Percentiles rank a stretch among this genome's conserved stretches.
Evolutionary conservation across 768 basidiomycete species (phyloP).

Genomic region (Hericium coralloides): DNA sequence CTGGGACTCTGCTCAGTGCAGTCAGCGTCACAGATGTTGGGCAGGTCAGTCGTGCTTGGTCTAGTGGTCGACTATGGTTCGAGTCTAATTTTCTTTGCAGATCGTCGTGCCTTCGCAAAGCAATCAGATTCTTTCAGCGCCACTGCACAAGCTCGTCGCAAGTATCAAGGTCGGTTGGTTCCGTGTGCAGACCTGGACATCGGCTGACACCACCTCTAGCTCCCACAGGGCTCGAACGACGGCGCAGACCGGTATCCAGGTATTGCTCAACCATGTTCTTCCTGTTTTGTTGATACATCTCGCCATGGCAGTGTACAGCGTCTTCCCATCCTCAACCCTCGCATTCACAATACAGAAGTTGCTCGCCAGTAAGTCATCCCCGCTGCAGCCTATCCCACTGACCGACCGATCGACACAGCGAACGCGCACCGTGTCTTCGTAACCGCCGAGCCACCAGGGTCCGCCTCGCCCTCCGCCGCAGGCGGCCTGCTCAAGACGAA

Average conservation of each 20-base stretch:
- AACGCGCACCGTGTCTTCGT: conserved; percentile 77
- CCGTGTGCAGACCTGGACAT: neutral
- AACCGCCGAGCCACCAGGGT: conserved; percentile 46
- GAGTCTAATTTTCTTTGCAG: conserved; percentile 22
- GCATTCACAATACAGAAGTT: conserved; percentile 72
- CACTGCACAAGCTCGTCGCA: conserved; percentile 61
- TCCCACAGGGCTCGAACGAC: conserved; percentile 65
- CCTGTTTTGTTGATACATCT: neutral
- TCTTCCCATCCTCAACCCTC: conserved; percentile 53
- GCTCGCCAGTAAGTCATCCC: conserved; percentile 56
- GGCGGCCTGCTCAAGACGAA: conserved; percentile 29
- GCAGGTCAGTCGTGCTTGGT: conserved; percentile 32
- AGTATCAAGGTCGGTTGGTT: conserved; percentile 51
- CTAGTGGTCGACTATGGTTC: neutral
- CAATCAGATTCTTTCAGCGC: conserved; percentile 63
- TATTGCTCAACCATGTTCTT: conserved; percentile 15
- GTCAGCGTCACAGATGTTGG: conserved; percentile 81
- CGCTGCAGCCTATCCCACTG: neutral
- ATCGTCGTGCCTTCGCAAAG: conserved; percentile 75
- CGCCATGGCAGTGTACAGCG: conserved; percentile 55
- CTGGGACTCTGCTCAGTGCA: conserved; percentile 56
- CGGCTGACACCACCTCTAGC: neutral
- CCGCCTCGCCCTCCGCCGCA: conserved; percentile 41
- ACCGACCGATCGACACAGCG: conserved; percentile 33
- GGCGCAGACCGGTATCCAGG: conserved; percentile 76